Evolutionary conservation across 2,329 filamentous ascomycete genomes (phyloP), one percentile per base, ranked within the genome.

Genomic region (Colletotrichum tropicicola): DNA sequence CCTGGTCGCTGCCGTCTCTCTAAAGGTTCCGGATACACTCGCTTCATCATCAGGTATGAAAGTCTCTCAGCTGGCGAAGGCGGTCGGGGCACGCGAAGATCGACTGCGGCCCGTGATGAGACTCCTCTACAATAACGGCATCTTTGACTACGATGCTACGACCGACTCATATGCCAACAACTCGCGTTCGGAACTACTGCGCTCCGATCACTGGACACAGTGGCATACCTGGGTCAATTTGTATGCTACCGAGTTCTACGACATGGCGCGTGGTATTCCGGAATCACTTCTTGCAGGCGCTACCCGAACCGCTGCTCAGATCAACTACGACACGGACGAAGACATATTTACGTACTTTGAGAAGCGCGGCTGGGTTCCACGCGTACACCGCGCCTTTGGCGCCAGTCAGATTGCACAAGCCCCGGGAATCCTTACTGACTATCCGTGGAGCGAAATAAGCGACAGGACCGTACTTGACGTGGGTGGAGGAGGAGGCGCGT

Each of bases 161-260:
- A 72, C 69, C 1, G 71, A 70, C 2, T 62, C 23, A 0, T 80
- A 78, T 67, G 17, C 15, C 35, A 79, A 82, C 68, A 82, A 75
- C 63, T 53, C 21, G 7, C 55, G 69, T 2, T 82, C 80, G 0
- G 49, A 53, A 1, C 70, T 82, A 4, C 71, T 82, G 2, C 56
- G 47, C 0, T 65, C 67, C 2, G 70, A 76, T 53, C 79, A 83
- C 67, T 82, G 79, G 79, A 81, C 78, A 0, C 77, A 80, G 66
- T 83, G 80, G 80, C 75, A 71, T 19, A 75, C 75, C 63, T 82
- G 80, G 81, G 79, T 79, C 2, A 70, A 75, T 2, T 72, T 82
- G 2, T 82, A 82, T 62, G 79, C 77, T 6, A 78, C 77, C 60
- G 69, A 80, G 53, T 82, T 81, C 69, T 83, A 81, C 69, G 78